phyloP scores from a whole-genome alignment of 2,329 filamentous ascomycete species.

The Seiridium unicorne region DNA sequence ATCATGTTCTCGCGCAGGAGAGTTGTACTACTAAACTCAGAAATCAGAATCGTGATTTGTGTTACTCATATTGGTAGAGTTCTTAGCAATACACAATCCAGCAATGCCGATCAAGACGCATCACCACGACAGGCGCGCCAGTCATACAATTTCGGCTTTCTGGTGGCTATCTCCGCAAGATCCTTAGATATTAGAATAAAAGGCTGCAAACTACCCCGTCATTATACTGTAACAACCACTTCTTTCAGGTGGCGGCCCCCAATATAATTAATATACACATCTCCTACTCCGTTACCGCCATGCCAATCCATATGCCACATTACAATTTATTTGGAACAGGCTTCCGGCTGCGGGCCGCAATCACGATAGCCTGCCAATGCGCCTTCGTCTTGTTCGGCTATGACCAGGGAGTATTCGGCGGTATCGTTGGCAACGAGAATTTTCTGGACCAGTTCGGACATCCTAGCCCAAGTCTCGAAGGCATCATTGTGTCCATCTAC shows the following conservation, averaged over 20 bases:
- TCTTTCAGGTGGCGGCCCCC: too few species aligned
- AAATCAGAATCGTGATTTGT: not conserved
- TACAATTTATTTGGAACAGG: slow-evolving; percentile 4
- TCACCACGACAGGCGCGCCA: too few species aligned
- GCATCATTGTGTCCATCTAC: slow-evolving; percentile 11
- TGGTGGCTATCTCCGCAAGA: too few species aligned
- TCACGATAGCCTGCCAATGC: slow-evolving; percentile 5
- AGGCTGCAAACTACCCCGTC: too few species aligned
- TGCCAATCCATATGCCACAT: slow-evolving; percentile 1
- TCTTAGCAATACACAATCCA: too few species aligned
- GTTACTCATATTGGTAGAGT: too few species aligned
- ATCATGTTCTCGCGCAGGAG: not conserved
- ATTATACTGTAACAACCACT: too few species aligned
- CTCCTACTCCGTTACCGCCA: not conserved
- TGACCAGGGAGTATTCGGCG: slow-evolving; percentile 12
- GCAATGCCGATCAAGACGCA: too few species aligned
- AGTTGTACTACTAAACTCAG: not conserved
- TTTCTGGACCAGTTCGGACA: slow-evolving; percentile 7
- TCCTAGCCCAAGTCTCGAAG: slow-evolving; percentile 3
- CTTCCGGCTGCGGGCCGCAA: slow-evolving; percentile 6
- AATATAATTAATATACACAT: too few species aligned
- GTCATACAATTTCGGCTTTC: too few species aligned
- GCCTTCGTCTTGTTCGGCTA: slow-evolving; percentile 11
- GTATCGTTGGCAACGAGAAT: slow-evolving; percentile 8
- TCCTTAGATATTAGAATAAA: too few species aligned